Base-by-base conservation (phyloP, 345 rosid genomes). In the Pistacia integerrima region DNA sequence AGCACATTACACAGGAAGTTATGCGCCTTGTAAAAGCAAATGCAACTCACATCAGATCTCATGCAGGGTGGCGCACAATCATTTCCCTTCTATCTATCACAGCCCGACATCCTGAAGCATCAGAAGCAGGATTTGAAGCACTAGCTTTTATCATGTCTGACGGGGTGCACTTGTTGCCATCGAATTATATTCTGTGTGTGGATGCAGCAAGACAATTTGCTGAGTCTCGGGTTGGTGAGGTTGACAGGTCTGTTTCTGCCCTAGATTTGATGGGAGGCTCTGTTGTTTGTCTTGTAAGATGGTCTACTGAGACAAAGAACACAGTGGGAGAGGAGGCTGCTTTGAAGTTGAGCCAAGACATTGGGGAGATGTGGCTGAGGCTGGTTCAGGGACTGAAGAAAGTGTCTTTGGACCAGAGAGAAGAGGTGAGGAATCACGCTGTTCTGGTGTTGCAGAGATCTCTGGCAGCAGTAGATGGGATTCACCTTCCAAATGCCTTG, bases 151-250 rank as follows among this genome's bases (percentile, higher is more conserved):
- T 88, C 60, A 92, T 92, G 94, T 80, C 83, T 17, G 92, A 90
- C 22, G 97, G 91, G 41, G 85, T 87, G 20, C 87, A 90, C 76
- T 69, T 90, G 64, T 79, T 86, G 73, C 92, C 94, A 25, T 79
- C 92, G 48, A 92, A 92, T 83, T 92, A 81, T 67, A 73, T 83
- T 76, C 89, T 90, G 58, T 92, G 92, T 76, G 70, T 84, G 55
- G 97, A 92, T 73, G 94, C 94, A n/a, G 92, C 92, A 12, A 85
- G 90, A 74, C 92, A 92, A 84, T 92, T 92, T 87, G 94, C 97
- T 13, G 91, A 84, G 75, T 92, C 94, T 67, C 88, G 89, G 38
- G 85, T 92, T 67, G 91, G 88, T 8, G 87, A 90, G 71, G 80
- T 75, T 49, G 85, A 77, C 30, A 76, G 90, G 82, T 91, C 94